These are phyloP conservation scores for Kazachstania africana DNA, from an alignment of 805 yeast species.

Conservation along the genomic window DNA sequence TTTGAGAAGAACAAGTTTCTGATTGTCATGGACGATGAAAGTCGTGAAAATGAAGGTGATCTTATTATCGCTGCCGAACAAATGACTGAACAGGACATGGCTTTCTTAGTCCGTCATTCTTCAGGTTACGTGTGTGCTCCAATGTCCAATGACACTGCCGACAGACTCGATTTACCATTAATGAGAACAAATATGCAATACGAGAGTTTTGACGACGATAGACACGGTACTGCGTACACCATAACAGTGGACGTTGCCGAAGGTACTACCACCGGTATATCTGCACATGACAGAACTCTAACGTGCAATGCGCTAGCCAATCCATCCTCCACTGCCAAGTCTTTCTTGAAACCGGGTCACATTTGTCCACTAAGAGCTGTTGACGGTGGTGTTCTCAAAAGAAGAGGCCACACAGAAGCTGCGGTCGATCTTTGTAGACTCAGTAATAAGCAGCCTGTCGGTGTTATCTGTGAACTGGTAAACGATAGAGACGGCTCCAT, in stretches of 20 bases:
- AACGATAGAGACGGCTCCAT: conserved; percentile 87
- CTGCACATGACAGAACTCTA: conserved; percentile 85
- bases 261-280: conserved; percentile 93
- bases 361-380: conserved; percentile 84
- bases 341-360: conserved; percentile 88
- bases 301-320: conserved; percentile 68
- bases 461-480: conserved; percentile 88
- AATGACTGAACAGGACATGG: conserved; percentile 77
- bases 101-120: conserved; percentile 76
- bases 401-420: conserved; percentile 97
- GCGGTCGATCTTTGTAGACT: conserved; percentile 77
- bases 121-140: conserved; percentile 94
- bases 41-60: conserved; percentile 95
- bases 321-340: conserved; percentile 36
- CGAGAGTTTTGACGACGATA: conserved; percentile 41
- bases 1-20: conserved; percentile 43
- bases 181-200: conserved; percentile 35
- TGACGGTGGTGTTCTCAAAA: conserved; percentile 65
- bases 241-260: conserved; percentile 75
- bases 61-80: conserved; percentile 80
- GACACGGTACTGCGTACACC: conserved; percentile 96
- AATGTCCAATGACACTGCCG: conserved; percentile 64
- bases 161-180: conserved; percentile 63
- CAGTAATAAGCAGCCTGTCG: conserved; percentile 74
- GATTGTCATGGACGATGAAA: conserved; percentile 92